Conservation (phyloP, 1,139 yeast genomes). For the Ashbya aceris region DNA sequence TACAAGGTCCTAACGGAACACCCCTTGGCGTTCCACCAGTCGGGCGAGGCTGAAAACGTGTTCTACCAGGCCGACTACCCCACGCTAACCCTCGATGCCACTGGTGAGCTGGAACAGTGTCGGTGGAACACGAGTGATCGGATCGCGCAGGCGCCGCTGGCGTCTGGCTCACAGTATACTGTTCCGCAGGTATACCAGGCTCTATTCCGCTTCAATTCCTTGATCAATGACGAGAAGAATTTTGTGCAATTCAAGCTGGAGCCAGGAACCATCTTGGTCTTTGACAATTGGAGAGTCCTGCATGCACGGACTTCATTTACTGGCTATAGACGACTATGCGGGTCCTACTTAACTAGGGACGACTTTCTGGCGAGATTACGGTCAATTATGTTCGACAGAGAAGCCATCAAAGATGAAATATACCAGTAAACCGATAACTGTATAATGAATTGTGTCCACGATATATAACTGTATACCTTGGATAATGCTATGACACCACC, state of each 20-base stretch:
- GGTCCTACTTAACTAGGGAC: constrained; percentile 65
- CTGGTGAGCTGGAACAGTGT: constrained; percentile 52
- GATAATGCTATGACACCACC: too few species aligned
- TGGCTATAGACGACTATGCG: constrained; percentile 67
- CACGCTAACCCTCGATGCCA: constrained; percentile 45
- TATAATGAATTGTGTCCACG: neutral
- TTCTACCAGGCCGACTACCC: constrained; percentile 41
- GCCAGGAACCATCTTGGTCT: constrained; percentile 63
- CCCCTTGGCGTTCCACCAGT: constrained; percentile 66
- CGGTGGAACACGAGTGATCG: constrained; percentile 74
- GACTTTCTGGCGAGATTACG: constrained; percentile 54
- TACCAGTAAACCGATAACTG: constrained; percentile 8
- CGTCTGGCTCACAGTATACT: constrained; percentile 5
- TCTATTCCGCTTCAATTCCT: constrained; percentile 46
- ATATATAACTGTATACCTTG: too few species aligned
- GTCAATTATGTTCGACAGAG: constrained; percentile 44
- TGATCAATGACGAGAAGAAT: constrained; percentile 44
- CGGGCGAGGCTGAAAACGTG: constrained; percentile 49
- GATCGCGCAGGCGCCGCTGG: constrained; percentile 37
- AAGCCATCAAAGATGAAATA: constrained; percentile 31
- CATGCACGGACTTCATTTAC: constrained; percentile 65
- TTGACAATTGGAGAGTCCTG: constrained; percentile 71
- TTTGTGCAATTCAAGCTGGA: constrained; percentile 49
- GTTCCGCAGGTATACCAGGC: constrained; percentile 38
- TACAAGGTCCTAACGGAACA: constrained; percentile 44